These are phyloP conservation scores for Botryosphaeria dothidea DNA, from an alignment of 2,329 filamentous ascomycete genomes.

Conservation along the genomic window DNA sequence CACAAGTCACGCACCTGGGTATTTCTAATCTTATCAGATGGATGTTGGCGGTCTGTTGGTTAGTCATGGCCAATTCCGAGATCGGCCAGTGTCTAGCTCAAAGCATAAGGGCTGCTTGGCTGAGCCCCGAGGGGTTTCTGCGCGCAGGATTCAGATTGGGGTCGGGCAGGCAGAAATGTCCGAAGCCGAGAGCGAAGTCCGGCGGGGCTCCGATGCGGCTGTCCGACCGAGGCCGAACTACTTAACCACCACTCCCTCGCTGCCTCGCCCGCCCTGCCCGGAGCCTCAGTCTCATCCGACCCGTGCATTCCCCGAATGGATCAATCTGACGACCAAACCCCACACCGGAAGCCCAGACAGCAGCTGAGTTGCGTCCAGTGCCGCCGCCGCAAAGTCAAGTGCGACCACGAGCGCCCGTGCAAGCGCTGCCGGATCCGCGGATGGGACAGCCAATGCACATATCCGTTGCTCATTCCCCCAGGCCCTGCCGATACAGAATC, in stretches of 20 bases:
- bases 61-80: too few species aligned
- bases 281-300: not conserved
- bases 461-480: not conserved
- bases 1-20: too few species aligned
- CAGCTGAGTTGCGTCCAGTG: constrained; percentile 17
- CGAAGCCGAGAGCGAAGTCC: not conserved
- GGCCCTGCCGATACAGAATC: not conserved
- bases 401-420: constrained; percentile 16
- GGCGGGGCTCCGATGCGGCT: too few species aligned
- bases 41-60: too few species aligned
- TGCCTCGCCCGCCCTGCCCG: not conserved
- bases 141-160: too few species aligned
- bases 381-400: constrained; percentile 17
- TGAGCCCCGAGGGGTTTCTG: too few species aligned
- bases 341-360: not conserved
- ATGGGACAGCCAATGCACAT: constrained; percentile 1
- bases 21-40: too few species aligned
- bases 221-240: constrained; percentile 2
- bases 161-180: not conserved
- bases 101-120: too few species aligned
- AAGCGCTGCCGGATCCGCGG: constrained; percentile 10
- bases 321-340: not conserved
- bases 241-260: not conserved
- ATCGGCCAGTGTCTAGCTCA: too few species aligned
- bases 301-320: not conserved